A percentile compares a stretch with the other conserved stretches of the same genome.
phyloP scores from a whole-genome alignment of 768 basidiomycete species.

The Hortiboletus campestris region DNA sequence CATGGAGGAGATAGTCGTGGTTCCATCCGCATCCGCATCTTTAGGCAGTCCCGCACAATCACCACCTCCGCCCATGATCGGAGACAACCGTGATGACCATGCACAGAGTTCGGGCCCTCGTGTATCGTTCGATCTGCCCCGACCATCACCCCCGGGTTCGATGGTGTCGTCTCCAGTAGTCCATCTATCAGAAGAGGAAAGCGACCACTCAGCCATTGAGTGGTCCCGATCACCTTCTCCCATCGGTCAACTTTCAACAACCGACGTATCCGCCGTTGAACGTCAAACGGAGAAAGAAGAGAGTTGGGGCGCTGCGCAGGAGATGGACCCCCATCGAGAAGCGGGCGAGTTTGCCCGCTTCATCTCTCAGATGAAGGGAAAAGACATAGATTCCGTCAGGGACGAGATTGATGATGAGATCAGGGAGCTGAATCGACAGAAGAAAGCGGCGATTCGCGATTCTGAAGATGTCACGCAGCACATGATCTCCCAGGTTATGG shows the following conservation, averaged over 20 bases:
- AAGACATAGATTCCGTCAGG: slow-evolving; percentile 75
- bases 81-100: slow-evolving; percentile 9
- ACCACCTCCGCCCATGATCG: slow-evolving; percentile 16
- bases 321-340: slow-evolving; percentile 77
- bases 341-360: slow-evolving; percentile 92
- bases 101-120: neutral
- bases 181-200: slow-evolving; percentile 13
- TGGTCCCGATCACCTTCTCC: slow-evolving; percentile 45
- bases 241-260: neutral
- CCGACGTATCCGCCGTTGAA: slow-evolving; percentile 15
- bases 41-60: slow-evolving; percentile 8
- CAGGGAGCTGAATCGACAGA: slow-evolving; percentile 71
- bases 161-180: neutral
- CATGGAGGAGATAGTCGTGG: slow-evolving; percentile 37
- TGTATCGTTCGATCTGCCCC: slow-evolving; percentile 5
- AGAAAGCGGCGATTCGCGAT: slow-evolving; percentile 87
- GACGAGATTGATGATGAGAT: slow-evolving; percentile 94
- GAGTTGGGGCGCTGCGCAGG: slow-evolving; percentile 81
- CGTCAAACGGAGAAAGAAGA: slow-evolving; percentile 32
- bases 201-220: slow-evolving; percentile 27
- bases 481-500: slow-evolving; percentile 87
- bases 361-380: slow-evolving; percentile 86
- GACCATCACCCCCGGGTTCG: slow-evolving; percentile 12
- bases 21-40: neutral
- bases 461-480: slow-evolving; percentile 94